A percentile compares a stretch with the other conserved stretches of the same genome.
phyloP scores from a whole-genome alignment of 1,284 basidiomycete genomes.

The Caloboletus firmus region DNA sequence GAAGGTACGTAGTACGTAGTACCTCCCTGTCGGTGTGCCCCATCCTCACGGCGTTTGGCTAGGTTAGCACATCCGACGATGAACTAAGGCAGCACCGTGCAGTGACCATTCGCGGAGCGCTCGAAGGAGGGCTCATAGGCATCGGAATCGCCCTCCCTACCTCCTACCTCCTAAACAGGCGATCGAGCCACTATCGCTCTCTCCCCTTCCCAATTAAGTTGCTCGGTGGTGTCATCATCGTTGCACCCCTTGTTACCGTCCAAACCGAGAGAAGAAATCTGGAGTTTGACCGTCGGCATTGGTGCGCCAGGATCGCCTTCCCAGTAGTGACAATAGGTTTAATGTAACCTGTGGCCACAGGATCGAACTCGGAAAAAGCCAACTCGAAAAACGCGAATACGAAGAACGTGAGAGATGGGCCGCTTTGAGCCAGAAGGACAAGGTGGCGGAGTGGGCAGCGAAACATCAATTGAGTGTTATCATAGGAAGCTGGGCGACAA shows the following conservation, averaged over 20 bases:
- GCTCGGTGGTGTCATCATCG: slow-evolving; percentile 65
- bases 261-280: slow-evolving; percentile 78
- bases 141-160: slow-evolving; percentile 53
- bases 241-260: slow-evolving; percentile 71
- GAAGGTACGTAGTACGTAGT: slow-evolving; percentile 19
- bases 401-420: slow-evolving; percentile 60
- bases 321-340: neutral
- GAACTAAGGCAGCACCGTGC: slow-evolving; percentile 52
- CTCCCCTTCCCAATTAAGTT: slow-evolving; percentile 77
- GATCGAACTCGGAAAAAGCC: slow-evolving; percentile 57
- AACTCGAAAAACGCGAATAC: slow-evolving; percentile 55
- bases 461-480: slow-evolving; percentile 82
- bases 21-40: neutral
- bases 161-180: slow-evolving; percentile 58
- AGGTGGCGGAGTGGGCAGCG: slow-evolving; percentile 69
- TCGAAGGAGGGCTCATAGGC: slow-evolving; percentile 61
- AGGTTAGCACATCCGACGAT: slow-evolving; percentile 45
- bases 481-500: slow-evolving; percentile 77
- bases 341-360: slow-evolving; percentile 35
- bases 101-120: slow-evolving; percentile 59
- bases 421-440: slow-evolving; percentile 54
- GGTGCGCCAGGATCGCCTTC: slow-evolving; percentile 44
- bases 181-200: slow-evolving; percentile 61
- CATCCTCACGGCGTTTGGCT: neutral
- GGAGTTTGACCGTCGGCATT: slow-evolving; percentile 68